Evolutionary conservation across 169 alveolate genomes (phyloP), one percentile per base, ranked within the genome.

Genomic region (Cryptosporidium xiaoi): DNA sequence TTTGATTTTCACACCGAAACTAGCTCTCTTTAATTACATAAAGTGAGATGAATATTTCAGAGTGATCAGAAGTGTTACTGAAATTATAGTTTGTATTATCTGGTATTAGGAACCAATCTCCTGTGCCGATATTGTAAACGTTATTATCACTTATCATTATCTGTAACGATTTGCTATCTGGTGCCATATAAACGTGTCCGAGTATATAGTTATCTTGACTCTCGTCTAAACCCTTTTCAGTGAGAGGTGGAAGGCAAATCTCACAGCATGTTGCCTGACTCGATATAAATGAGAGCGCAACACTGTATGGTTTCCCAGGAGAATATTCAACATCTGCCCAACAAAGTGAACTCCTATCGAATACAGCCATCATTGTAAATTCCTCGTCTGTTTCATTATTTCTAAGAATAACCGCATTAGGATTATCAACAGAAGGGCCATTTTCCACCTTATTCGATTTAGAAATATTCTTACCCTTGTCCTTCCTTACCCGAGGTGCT

Each of bases 301-400:
- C 87, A 60, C 33, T 77, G 31, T 77, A 77, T 27, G 87, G 87
- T 29, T 77, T 77, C 15, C 87, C 87, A 18, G 64, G 29, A 20
- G 87, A 27, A 62, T 77, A 77, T 40, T 77, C 87, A n/a, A 77
- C 87, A 60, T 77, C 87, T 13, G 87, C 87, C 87, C 87, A 77
- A 33, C 87, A 77, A 1, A 77, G 51, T 2, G 33, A 20, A 36
- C 36, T 77, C 29, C 87, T 77, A 18, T 77, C 71, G 56, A 77
- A 77, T 15, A 77, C 87, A 29, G 87, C 31, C 20, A 77, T 60
- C 87, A 77, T 77, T 2, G 62, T 56, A 60, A 60, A 77, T 24
- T 77, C 64, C 27, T 77, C 64, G 40, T 31, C 29, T 3, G 71
- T 77, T 5, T 77, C 71, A 12, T 40, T 20, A 44, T 77, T 50